Percentiles rank a stretch among this genome's conserved stretches.
These are phyloP conservation scores for Haberlea rhodopensis DNA, from an alignment of 257 asterid genomes.

Conservation along the genomic window DNA sequence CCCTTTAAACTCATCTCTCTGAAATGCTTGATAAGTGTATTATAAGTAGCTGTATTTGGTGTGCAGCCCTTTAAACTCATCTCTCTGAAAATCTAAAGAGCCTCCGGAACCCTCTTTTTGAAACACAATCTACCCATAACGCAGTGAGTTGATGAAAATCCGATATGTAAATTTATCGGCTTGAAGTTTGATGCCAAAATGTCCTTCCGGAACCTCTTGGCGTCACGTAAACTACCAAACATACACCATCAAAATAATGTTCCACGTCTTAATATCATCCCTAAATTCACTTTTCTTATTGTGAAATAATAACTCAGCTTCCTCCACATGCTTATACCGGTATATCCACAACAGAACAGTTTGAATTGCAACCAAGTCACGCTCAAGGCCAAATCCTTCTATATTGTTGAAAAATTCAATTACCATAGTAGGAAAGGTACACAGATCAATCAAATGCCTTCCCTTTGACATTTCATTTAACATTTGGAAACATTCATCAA, in stretches of 20 bases:
- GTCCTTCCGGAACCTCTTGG: conserved; percentile 81
- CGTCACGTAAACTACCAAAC: conserved; percentile 65
- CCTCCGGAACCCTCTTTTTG: conserved; percentile 85
- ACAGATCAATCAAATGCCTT: too few relatives aligned
- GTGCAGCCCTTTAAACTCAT: conserved; percentile 50
- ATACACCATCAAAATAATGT: conserved; percentile 78
- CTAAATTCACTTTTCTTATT: conserved; percentile 38
- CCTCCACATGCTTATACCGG: conserved; percentile 75
- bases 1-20: too few relatives aligned
- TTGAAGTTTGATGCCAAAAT: conserved; percentile 46
- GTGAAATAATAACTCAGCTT: conserved; percentile 62
- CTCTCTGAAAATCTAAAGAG: conserved; percentile 48
- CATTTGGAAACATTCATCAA: too few relatives aligned
- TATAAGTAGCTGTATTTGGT: conserved; percentile 63
- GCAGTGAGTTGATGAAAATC: conserved; percentile 55
- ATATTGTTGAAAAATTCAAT: conserved; percentile 46
- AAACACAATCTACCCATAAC: conserved; percentile 79
- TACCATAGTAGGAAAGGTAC: too few relatives aligned
- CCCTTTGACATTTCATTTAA: too few relatives aligned
- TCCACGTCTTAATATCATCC: conserved; percentile 65
- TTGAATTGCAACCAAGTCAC: conserved; percentile 61
- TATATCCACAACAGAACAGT: conserved; percentile 66
- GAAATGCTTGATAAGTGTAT: conserved; percentile 63
- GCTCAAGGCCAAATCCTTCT: conserved; percentile 46
- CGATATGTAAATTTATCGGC: conserved; percentile 60